Conservation (phyloP, 2,329 filamentous ascomycete genomes). For the Sporothrix pseudoabietina region DNA sequence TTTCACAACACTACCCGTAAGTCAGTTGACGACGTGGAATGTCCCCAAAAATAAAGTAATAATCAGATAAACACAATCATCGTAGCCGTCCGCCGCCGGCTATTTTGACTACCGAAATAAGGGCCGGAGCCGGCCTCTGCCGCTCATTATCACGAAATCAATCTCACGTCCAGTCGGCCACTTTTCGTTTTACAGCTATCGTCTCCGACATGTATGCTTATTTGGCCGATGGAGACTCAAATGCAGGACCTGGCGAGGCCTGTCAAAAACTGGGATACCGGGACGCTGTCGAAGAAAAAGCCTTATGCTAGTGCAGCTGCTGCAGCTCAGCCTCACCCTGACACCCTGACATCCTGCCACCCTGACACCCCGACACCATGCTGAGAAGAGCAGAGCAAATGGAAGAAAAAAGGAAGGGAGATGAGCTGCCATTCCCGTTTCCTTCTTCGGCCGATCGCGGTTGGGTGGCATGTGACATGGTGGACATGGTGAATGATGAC, state of each 20-base stretch:
- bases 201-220: slow-evolving; percentile 7
- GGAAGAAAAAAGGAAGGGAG: background rate
- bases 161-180: background rate
- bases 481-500: background rate
- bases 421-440: background rate
- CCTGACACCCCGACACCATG: background rate
- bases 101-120: background rate
- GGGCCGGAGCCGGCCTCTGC: background rate
- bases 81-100: background rate
- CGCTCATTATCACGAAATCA: background rate
- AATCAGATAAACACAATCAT: background rate
- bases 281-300: background rate
- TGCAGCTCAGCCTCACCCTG: slow-evolving; percentile 5
- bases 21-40: background rate
- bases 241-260: background rate
- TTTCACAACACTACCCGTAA: background rate
- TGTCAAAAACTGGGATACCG: background rate
- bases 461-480: background rate
- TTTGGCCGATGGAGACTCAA: background rate
- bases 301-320: slow-evolving; percentile 6
- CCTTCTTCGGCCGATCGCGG: background rate
- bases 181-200: background rate
- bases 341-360: background rate
- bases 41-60: background rate
- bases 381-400: slow-evolving; percentile 4